Evolutionary conservation across 345 rosid genomes (phyloP), one percentile per base, ranked within the genome.

Genomic region (Sisymbrium altissimum): DNA sequence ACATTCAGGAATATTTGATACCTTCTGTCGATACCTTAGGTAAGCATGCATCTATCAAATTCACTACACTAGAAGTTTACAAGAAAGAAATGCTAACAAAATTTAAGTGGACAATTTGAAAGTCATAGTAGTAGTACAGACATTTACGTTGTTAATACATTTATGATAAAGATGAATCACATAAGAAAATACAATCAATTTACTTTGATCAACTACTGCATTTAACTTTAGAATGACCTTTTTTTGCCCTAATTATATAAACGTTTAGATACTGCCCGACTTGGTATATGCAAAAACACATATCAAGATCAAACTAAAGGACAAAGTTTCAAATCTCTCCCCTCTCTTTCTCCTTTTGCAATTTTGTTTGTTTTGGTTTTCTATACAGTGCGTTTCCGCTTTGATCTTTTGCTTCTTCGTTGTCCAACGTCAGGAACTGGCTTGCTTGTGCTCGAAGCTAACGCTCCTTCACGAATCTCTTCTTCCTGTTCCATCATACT

Each of bases 381-480:
- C 87, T 78, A 92, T 74, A 89, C 91, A 67, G 97, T 79, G 33
- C 91, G 96, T 81, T 91, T 91, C 61, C 89, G 70, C 86, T 91
- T 91, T 29, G 98, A 85, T 59, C 96, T 83, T 85, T 92, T 95
- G 88, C 96, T 92, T 83, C 87, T 86, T 83, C 89, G 83, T 78
- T 81, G 89, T 50, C 88, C 83, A 71, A 80, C 80, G 29, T 83
- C 84, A 0, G 93, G 93, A 60, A 87, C 78, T 55, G 77, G 82
- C 72, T 92, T 90, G 73, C 82, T 77, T 69, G 76, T 67, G 64
- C 81, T 81, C 2, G 97, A 84, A 70, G 91, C 87, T 72, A 83
- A 90, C 19, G 92, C 92, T 73, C 81, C 92, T 71, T 90, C 97
- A 15, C 83, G 82, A 79, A 82, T 83, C 74, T 80, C 90, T 44